phyloP scores from a whole-genome alignment of 495 filamentous ascomycete species.

The Astrothelium macrocarpum region DNA sequence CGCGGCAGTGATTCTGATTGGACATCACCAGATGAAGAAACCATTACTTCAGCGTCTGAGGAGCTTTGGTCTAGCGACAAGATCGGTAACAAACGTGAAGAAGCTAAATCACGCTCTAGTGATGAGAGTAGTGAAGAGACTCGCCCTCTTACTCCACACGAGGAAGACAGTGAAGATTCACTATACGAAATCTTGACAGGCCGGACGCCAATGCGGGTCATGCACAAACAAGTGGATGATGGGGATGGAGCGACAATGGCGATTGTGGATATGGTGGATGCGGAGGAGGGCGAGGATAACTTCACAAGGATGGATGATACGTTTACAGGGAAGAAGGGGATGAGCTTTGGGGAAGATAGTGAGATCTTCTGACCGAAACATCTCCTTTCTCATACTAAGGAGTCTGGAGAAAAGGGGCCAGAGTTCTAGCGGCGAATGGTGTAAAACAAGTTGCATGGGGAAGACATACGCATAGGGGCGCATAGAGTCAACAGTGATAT shows the following conservation, averaged over 20 bases:
- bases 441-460: no score
- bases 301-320: not conserved
- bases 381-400: not conserved
- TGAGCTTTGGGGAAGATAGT: not conserved
- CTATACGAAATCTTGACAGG: constrained; percentile 1
- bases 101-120: not conserved
- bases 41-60: not conserved
- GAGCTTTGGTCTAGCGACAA: no score
- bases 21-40: not conserved
- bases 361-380: not conserved
- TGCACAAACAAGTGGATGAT: not conserved
- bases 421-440: no score
- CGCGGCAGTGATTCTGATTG: not conserved
- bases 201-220: not conserved
- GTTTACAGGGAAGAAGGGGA: not conserved
- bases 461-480: no score
- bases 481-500: not conserved
- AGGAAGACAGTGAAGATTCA: not conserved
- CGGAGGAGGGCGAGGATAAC: not conserved
- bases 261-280: constrained; percentile 1
- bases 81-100: no score
- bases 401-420: no score
- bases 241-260: not conserved
- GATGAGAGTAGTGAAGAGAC: not conserved
- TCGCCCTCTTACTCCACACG: not conserved